Evolutionary conservation across 2,329 filamentous ascomycete species (phyloP), one percentile per base, ranked within the genome.

Genomic region (Talaromyces albobiverticillius): DNA sequence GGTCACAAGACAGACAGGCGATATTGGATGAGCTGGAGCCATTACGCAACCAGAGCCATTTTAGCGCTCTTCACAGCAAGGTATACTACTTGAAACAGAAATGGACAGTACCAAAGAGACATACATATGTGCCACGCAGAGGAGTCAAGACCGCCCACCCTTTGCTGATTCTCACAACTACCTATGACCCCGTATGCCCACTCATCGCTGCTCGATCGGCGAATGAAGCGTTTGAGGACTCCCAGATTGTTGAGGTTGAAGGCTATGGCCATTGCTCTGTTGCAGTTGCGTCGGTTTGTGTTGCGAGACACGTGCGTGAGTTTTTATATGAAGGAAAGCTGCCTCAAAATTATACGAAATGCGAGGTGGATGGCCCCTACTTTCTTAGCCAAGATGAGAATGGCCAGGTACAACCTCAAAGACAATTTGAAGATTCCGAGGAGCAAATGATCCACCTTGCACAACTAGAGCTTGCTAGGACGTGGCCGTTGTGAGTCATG

Each of bases 251-350:
- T 18, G 61, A 63, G 43, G 58, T 63, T 18, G 51, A 61, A n/a
- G 61, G 55, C 1, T 62, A 61, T 41, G 61, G 61, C 0, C 61
- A 63, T 51, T 64, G 58, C 29, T 62, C 57, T 51, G 32, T 62
- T 22, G 59, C 60, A 31, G 57, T 64, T 18, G 43, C 55, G 26
- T 64, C 62, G 10, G 40, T 61, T 1, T 64, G 62, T 29, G 51
- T 50, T 16, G 55, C 54, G n/a, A 62, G 59, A 22, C 58, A 62
- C 32, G n/a, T 64, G 11, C 51, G 49, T 11, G 47, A 49, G 20
- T 62, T 61, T 46, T 59, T 64, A 29, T 53, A 59, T 31, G 61
- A 62, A 29, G 61, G 62, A 9, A 51, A 52, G 23, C 14, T 64
- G 16, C 62, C 61, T 3, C 32, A 57, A 4, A 20, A 14, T 11